A percentile compares a stretch with the other conserved stretches of the same genome.
These are phyloP conservation scores for Ophiosphaerella narmari DNA, from an alignment of 2,329 filamentous ascomycete genomes.

Conservation along the genomic window DNA sequence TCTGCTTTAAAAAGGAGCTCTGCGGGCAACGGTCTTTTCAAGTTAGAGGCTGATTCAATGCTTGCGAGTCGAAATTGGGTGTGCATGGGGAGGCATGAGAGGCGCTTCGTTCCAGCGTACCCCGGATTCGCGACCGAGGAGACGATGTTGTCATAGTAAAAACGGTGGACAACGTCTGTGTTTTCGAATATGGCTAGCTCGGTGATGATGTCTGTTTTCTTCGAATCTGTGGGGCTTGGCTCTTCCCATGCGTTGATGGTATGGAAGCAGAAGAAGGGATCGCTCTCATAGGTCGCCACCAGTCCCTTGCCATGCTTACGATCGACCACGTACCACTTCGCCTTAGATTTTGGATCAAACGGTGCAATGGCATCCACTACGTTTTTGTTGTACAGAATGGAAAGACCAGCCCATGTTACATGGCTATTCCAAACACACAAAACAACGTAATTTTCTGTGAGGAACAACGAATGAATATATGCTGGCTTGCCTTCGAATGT, in stretches of 20 bases:
- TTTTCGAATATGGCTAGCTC: slow-evolving; percentile 70
- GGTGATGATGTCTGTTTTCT: slow-evolving; percentile 62
- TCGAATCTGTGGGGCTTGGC: slow-evolving; percentile 34
- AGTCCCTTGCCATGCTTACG: slow-evolving; percentile 65
- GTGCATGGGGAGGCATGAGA: slow-evolving; percentile 32
- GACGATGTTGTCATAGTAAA: slow-evolving; percentile 63
- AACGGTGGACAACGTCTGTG: slow-evolving; percentile 65
- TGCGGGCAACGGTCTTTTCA: slow-evolving; percentile 4
- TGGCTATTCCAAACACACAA: slow-evolving; percentile 74
- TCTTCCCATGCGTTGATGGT: slow-evolving; percentile 78
- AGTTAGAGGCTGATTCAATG: slow-evolving; percentile 41
- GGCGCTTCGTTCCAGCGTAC: slow-evolving; percentile 30
- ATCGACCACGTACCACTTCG: slow-evolving; percentile 77
- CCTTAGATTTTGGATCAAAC: slow-evolving; percentile 62
- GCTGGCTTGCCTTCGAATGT: slow-evolving; percentile 64
- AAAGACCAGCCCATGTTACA: slow-evolving; percentile 61
- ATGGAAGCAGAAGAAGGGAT: slow-evolving; percentile 79
- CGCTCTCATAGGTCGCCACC: slow-evolving; percentile 69
- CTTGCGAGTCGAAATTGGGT: slow-evolving; percentile 35
- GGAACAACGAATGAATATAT: slow-evolving; percentile 83
- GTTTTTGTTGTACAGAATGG: slow-evolving; percentile 68
- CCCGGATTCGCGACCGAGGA: slow-evolving; percentile 16
- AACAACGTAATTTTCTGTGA: slow-evolving; percentile 72
- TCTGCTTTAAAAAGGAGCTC: slow-evolving; percentile 17
- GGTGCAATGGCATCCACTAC: slow-evolving; percentile 69